These are phyloP conservation scores for Fonsecaea monophora DNA, from an alignment of 2,329 filamentous ascomycete species.

Conservation along the genomic window DNA sequence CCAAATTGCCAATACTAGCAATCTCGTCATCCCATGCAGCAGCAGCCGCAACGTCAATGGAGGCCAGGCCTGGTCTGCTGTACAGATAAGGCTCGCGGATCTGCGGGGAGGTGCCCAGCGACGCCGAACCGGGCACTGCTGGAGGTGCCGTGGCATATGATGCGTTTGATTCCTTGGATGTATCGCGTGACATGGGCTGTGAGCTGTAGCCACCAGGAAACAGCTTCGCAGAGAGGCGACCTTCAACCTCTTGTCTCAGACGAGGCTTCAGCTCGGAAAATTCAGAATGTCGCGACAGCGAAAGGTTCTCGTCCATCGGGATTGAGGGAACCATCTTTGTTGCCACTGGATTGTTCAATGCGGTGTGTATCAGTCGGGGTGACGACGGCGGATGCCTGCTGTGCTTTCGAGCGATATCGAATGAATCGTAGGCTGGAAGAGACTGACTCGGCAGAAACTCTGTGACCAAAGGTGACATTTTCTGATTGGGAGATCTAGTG, in stretches of 20 bases:
- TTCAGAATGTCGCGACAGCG: constrained; percentile 21
- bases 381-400: constrained; percentile 33
- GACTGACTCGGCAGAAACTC: constrained; percentile 25
- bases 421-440: background rate
- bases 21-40: constrained; percentile 20
- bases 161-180: constrained; percentile 40
- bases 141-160: constrained; percentile 41
- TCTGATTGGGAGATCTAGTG: constrained; percentile 42
- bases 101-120: constrained; percentile 28
- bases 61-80: constrained; percentile 27
- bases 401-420: constrained; percentile 18
- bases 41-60: constrained; percentile 25
- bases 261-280: constrained; percentile 1
- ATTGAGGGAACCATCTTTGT: constrained; percentile 16
- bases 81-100: constrained; percentile 30
- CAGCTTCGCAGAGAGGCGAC: constrained; percentile 15
- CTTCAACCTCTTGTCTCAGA: constrained; percentile 16
- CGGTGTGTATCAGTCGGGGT: constrained; percentile 32
- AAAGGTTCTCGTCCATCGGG: constrained; percentile 32
- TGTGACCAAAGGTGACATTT: constrained; percentile 35
- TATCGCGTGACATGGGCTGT: constrained; percentile 43
- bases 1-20: background rate
- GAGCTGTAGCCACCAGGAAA: constrained; percentile 42
- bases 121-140: constrained; percentile 24
- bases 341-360: constrained; percentile 32